A percentile compares a stretch with the other conserved stretches of the same genome.
Evolutionary conservation across 1,284 basidiomycete genomes (phyloP).

Genomic region (Termitomyces sp.): DNA sequence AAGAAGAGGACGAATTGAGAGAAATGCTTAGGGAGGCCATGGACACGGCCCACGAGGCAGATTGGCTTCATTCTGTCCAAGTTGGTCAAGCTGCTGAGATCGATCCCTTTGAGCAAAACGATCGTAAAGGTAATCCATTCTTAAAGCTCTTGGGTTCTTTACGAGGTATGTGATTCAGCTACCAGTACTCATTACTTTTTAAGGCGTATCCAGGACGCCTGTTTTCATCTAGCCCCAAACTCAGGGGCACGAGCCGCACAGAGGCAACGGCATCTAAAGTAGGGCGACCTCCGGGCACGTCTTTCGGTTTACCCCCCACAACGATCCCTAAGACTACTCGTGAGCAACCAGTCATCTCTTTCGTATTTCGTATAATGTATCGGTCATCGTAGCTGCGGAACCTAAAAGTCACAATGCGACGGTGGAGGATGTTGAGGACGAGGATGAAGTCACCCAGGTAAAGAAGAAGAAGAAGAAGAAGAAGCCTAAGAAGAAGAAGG

Average conservation of each 20-base stretch:
- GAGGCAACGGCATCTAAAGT: slow-evolving; percentile 19
- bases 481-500: slow-evolving; percentile 61
- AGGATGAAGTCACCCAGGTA: slow-evolving; percentile 39
- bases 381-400: slow-evolving; percentile 10
- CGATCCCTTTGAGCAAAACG: slow-evolving; percentile 33
- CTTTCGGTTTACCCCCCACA: not conserved
- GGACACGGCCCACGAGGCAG: slow-evolving; percentile 56
- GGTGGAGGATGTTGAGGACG: slow-evolving; percentile 65
- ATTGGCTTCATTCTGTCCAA: slow-evolving; percentile 44
- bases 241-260: slow-evolving; percentile 32
- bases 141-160: slow-evolving; percentile 65
- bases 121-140: slow-evolving; percentile 66
- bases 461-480: slow-evolving; percentile 69
- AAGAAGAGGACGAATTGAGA: slow-evolving; percentile 60
- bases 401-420: slow-evolving; percentile 42
- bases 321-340: slow-evolving; percentile 2
- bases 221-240: slow-evolving; percentile 58
- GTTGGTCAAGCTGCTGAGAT: slow-evolving; percentile 31
- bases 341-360: not conserved
- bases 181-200: not conserved
- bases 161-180: slow-evolving; percentile 42
- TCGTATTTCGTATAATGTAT: not conserved
- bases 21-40: slow-evolving; percentile 64
- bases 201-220: slow-evolving; percentile 50
- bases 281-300: not conserved